A percentile compares a stretch with the other conserved stretches of the same genome.
phyloP scores from a whole-genome alignment of 768 basidiomycete genomes.

The Lentinus tigrinus region DNA sequence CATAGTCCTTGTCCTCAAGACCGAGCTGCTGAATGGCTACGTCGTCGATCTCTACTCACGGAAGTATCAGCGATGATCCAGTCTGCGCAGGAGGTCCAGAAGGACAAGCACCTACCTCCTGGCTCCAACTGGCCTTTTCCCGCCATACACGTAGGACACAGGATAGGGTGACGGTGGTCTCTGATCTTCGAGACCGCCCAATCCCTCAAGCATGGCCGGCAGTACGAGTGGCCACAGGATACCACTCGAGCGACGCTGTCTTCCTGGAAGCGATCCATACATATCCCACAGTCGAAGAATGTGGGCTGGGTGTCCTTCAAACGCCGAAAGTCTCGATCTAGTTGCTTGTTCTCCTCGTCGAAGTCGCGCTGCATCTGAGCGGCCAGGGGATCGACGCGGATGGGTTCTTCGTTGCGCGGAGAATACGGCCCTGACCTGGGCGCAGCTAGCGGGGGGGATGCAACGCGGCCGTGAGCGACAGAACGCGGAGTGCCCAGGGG shows the following conservation, averaged over 20 bases:
- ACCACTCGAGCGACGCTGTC: slow-evolving; percentile 43
- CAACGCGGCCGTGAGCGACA: background rate
- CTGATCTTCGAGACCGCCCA: slow-evolving; percentile 46
- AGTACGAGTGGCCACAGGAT: slow-evolving; percentile 51
- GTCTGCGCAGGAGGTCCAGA: background rate
- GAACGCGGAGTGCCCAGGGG: background rate
- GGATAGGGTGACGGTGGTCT: slow-evolving; percentile 56
- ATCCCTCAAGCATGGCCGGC: slow-evolving; percentile 48
- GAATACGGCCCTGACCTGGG: background rate
- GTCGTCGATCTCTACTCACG: slow-evolving; percentile 37
- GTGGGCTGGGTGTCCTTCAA: slow-evolving; percentile 31
- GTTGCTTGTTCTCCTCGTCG: slow-evolving; percentile 39
- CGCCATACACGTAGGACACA: slow-evolving; percentile 56
- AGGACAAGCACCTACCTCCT: slow-evolving; percentile 34
- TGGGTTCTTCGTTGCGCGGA: background rate
- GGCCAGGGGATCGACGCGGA: slow-evolving; percentile 16
- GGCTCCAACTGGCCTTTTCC: slow-evolving; percentile 23
- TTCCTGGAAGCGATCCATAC: slow-evolving; percentile 47
- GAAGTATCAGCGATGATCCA: background rate
- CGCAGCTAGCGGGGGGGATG: background rate
- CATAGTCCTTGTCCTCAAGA: slow-evolving; percentile 41
- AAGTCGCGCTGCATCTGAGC: slow-evolving; percentile 35
- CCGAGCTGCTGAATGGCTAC: slow-evolving; percentile 44
- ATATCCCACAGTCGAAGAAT: slow-evolving; percentile 54
- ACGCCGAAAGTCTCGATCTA: slow-evolving; percentile 35